Conservation (phyloP, 108 stramenopile species). For the Nannochloropsis salina region DNA sequence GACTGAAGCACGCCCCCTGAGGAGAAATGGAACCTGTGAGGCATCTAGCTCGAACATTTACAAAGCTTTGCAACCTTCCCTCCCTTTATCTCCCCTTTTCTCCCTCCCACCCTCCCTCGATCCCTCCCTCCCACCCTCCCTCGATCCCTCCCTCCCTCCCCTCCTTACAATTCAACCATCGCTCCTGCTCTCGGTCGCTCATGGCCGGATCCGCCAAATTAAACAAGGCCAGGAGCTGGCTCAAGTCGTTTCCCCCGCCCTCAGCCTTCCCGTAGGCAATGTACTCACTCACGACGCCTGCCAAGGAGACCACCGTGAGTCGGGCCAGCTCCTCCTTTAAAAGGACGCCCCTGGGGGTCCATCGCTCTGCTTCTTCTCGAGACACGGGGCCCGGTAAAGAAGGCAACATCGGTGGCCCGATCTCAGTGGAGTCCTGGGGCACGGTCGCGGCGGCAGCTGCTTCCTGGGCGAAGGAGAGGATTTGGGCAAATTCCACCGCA, state of each 20-base stretch:
- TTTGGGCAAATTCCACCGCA: background rate
- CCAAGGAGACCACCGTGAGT: background rate
- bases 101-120: background rate
- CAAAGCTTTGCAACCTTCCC: background rate
- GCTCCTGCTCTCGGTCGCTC: background rate
- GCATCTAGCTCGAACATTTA: background rate
- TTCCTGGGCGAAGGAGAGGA: background rate
- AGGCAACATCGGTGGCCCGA: background rate
- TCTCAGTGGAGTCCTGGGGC: background rate
- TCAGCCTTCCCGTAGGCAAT: slow-evolving; percentile 6
- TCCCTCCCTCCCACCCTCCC: slow-evolving; percentile 1
- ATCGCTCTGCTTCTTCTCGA: background rate
- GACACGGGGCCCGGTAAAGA: background rate
- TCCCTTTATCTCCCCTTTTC: background rate
- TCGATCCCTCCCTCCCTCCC: background rate
- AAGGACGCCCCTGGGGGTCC: background rate
- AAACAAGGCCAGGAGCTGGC: background rate
- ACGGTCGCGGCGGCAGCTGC: background rate
- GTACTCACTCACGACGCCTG: background rate
- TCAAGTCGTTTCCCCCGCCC: background rate
- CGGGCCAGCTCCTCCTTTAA: background rate
- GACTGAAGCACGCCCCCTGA: background rate
- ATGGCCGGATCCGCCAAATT: slow-evolving; percentile 18
- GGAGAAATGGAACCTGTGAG: background rate
- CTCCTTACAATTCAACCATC: background rate